Conservation (phyloP, 2,329 filamentous ascomycete genomes). For the Verruconis gallopava region DNA sequence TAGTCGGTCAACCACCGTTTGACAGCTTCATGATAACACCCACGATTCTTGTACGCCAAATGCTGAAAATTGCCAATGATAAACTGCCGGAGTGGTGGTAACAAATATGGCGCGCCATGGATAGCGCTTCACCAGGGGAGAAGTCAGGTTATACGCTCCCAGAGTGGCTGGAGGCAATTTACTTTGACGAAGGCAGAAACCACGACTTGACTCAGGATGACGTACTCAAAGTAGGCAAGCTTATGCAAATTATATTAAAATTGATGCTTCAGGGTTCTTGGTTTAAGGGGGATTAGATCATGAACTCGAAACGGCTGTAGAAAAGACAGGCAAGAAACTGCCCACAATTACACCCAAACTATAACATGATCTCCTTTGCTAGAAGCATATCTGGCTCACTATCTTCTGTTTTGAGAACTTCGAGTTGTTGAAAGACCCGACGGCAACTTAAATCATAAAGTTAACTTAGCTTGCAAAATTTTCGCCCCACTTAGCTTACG, state of each 20-base stretch:
- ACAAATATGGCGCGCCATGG: slow-evolving; percentile 18
- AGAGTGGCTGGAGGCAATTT: slow-evolving; percentile 26
- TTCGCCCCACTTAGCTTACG: too few species aligned
- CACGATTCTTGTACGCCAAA: slow-evolving; percentile 22
- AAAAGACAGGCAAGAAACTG: neutral
- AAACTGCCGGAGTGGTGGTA: slow-evolving; percentile 24
- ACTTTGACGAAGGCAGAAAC: slow-evolving; percentile 21
- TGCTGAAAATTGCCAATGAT: slow-evolving; percentile 23
- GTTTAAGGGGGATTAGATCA: slow-evolving; percentile 11
- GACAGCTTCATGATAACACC: slow-evolving; percentile 25
- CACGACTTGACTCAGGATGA: slow-evolving; percentile 14
- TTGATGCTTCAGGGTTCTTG: slow-evolving; percentile 16
- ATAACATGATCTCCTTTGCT: too few species aligned
- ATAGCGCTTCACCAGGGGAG: slow-evolving; percentile 12
- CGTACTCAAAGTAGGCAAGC: slow-evolving; percentile 13
- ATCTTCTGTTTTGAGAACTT: too few species aligned
- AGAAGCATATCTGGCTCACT: too few species aligned
- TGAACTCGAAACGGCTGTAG: too few species aligned
- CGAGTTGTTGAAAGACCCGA: too few species aligned
- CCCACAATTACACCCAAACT: too few species aligned
- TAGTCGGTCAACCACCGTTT: slow-evolving; percentile 27
- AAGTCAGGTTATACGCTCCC: slow-evolving; percentile 17
- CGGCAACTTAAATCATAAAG: too few species aligned
- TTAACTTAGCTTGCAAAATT: too few species aligned
- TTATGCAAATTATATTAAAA: slow-evolving; percentile 14